Percentiles rank a stretch among this genome's conserved stretches.
phyloP scores from a whole-genome alignment of 2,329 filamentous ascomycete genomes.

The Lachnellula suecica region DNA sequence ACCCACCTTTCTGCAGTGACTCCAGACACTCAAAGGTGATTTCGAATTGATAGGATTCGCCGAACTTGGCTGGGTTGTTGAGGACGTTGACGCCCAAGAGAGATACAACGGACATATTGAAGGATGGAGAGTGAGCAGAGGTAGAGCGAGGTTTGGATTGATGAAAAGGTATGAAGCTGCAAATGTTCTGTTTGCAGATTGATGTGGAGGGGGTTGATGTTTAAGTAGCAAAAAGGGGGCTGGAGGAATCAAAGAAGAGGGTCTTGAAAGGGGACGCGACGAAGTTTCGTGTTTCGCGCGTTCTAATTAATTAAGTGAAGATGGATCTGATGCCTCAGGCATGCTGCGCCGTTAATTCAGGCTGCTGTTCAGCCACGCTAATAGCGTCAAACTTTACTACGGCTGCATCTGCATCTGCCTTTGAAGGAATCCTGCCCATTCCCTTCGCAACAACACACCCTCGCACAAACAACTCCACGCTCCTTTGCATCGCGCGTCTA shows the following conservation, averaged over 20 bases:
- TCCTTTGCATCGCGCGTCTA: neutral
- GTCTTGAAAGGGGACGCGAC: neutral
- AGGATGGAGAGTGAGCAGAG: neutral
- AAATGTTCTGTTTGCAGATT: neutral
- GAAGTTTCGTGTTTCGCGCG: neutral
- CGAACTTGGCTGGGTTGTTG: constrained; percentile 96
- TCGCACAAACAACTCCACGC: neutral
- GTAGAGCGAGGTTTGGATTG: neutral
- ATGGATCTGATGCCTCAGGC: neutral
- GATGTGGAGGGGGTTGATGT: neutral
- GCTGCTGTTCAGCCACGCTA: no score
- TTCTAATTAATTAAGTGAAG: neutral
- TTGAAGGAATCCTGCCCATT: neutral
- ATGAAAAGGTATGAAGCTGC: neutral
- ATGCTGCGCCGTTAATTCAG: no score
- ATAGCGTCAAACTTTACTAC: no score
- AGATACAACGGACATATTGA: constrained; percentile 90
- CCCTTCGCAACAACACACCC: neutral
- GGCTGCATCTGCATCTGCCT: neutral
- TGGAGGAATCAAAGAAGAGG: neutral
- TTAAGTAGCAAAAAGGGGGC: neutral
- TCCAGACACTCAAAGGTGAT: constrained; percentile 99
- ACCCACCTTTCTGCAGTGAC: constrained; percentile 82
- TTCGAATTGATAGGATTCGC: constrained; percentile 91
- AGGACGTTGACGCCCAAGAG: constrained; percentile 92